phyloP scores from a whole-genome alignment of 768 basidiomycete species.

The Pisolithus tinctorius region DNA sequence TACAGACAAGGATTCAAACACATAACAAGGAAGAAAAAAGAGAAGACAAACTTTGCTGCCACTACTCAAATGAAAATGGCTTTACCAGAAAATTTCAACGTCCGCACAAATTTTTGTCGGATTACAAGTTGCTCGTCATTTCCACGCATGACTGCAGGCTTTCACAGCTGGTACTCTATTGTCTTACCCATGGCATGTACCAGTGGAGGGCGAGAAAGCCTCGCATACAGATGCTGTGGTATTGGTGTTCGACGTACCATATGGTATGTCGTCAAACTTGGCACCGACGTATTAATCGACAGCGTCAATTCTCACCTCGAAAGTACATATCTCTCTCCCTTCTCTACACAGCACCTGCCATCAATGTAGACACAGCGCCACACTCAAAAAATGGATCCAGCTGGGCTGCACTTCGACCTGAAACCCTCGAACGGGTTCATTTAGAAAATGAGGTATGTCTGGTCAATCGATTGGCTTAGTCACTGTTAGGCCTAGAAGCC shows the following conservation, averaged over 20 bases:
- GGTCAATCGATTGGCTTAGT: not conserved
- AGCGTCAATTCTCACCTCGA: too few relatives aligned
- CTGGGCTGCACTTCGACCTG: not conserved
- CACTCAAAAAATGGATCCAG: too few relatives aligned
- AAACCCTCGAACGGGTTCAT: not conserved
- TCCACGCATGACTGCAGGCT: not conserved
- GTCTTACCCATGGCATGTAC: not conserved
- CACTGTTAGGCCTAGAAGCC: slow-evolving; percentile 4
- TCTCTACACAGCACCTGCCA: too few relatives aligned
- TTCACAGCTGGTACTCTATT: not conserved
- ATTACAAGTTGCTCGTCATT: not conserved
- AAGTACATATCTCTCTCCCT: too few relatives aligned
- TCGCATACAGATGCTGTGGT: too few relatives aligned
- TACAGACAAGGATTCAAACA: slow-evolving; percentile 8
- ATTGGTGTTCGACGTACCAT: too few relatives aligned
- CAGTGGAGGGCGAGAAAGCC: not conserved
- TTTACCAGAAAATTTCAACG: slow-evolving; percentile 16
- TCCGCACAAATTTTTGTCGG: slow-evolving; percentile 21
- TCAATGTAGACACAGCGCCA: too few relatives aligned
- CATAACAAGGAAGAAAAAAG: slow-evolving; percentile 8
- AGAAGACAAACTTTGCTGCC: not conserved
- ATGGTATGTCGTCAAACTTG: too few relatives aligned
- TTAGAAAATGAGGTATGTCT: not conserved
- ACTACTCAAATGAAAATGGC: not conserved
- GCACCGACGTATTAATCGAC: too few relatives aligned